phyloP scores from a whole-genome alignment of 768 basidiomycete genomes.

The Flagelloscypha sp. region DNA sequence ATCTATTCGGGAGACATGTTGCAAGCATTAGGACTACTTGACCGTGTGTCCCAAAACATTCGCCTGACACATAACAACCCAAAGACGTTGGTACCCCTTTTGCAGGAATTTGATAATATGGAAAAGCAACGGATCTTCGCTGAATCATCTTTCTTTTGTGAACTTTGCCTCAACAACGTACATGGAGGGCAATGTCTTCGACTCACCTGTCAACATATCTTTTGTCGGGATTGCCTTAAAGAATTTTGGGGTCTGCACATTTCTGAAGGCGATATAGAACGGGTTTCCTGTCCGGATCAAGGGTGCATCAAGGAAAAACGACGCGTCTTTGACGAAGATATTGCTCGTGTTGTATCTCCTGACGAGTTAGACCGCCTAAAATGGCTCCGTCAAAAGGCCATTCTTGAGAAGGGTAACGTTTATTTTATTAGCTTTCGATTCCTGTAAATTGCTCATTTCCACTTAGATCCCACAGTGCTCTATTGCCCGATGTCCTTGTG shows the following conservation, averaged over 20 bases:
- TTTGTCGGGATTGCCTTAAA: conserved; percentile 71
- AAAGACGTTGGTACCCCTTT: too few species aligned
- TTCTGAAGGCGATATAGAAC: conserved; percentile 64
- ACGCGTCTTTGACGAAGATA: conserved; percentile 63
- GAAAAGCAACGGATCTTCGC: too few species aligned
- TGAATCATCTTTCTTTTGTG: too few species aligned
- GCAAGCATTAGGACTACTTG: too few species aligned
- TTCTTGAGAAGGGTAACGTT: conserved; percentile 58
- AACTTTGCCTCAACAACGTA: too few species aligned
- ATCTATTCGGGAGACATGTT: too few species aligned
- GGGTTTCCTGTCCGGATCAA: conserved; percentile 76
- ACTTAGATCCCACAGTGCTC: conserved; percentile 65
- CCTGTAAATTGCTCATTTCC: not conserved
- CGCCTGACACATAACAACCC: too few species aligned
- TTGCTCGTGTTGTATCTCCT: conserved; percentile 60
- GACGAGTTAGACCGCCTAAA: conserved; percentile 65
- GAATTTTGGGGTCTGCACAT: conserved; percentile 83
- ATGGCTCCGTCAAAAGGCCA: conserved; percentile 66
- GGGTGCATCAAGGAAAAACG: conserved; percentile 61
- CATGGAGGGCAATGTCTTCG: conserved; percentile 70
- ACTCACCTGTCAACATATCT: conserved; percentile 68
- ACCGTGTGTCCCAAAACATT: too few species aligned
- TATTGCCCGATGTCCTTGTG: conserved; percentile 78
- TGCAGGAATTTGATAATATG: too few species aligned
- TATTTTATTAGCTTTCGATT: not conserved